Evolutionary conservation across 2,329 filamentous ascomycete genomes (phyloP).

Genomic region (Penicillium sp.): DNA sequence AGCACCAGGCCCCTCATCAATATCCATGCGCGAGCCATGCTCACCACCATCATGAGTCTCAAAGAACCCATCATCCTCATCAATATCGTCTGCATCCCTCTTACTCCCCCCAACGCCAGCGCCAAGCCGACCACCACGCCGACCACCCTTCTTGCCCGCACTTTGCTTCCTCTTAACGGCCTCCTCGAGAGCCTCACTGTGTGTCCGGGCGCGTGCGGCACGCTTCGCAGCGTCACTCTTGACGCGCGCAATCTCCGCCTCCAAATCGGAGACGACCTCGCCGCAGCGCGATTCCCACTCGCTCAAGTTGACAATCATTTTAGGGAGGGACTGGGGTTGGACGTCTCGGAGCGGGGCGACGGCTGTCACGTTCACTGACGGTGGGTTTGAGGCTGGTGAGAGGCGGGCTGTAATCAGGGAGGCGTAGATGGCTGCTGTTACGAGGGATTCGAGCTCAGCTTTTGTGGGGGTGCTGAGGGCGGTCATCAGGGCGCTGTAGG

Average conservation of each 20-base stretch:
- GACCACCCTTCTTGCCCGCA: constrained; percentile 18
- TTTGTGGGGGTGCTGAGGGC: constrained; percentile 65
- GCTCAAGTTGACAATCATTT: constrained; percentile 65
- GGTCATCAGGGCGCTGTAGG: constrained; percentile 66
- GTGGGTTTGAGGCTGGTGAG: constrained; percentile 77
- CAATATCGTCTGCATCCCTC: constrained; percentile 41
- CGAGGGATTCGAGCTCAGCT: constrained; percentile 76
- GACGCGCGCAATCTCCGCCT: constrained; percentile 69
- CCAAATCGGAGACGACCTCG: constrained; percentile 68
- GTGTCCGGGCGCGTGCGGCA: constrained; percentile 50
- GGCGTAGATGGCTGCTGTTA: constrained; percentile 84
- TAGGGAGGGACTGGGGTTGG: constrained; percentile 66
- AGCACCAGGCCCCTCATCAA: constrained; percentile 35
- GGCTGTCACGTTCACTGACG: constrained; percentile 72
- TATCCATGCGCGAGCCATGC: constrained; percentile 38
- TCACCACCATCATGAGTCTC: constrained; percentile 28
- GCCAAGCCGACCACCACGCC: constrained; percentile 11
- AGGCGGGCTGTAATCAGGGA: constrained; percentile 79
- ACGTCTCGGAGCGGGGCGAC: constrained; percentile 86
- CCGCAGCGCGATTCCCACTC: constrained; percentile 79
- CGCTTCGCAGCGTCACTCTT: constrained; percentile 56
- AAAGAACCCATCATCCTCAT: constrained; percentile 40
- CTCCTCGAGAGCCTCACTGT: constrained; percentile 50
- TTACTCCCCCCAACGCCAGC: constrained; percentile 35
- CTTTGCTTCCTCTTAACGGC: constrained; percentile 44